Evolutionary conservation across 352 stramenopile genomes (phyloP), one percentile per base, ranked within the genome.

Genomic region (Phytophthora fragariaefolia): DNA sequence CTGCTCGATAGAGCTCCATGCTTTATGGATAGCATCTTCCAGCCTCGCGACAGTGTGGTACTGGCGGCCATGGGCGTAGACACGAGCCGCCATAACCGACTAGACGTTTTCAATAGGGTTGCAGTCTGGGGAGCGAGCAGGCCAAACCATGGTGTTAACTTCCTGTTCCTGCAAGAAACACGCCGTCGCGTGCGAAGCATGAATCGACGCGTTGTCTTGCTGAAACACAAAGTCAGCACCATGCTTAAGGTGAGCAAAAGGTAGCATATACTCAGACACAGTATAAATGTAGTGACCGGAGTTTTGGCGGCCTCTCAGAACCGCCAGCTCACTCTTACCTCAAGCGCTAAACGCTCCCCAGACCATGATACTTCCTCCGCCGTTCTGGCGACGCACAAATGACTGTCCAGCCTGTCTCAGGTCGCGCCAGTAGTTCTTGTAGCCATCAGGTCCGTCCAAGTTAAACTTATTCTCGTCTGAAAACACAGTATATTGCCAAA

Each of bases 391-490:
- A 2, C 9, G 30, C 9, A n/a, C 18, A 10, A 30, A 51, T 2
- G 34, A 20, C 4, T 51, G 12, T 1, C 3, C 26, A 8, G 27
- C 7, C 13, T 26, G n/a, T 4, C 51, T 4, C 3, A 59, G 4
- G n/a, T 60, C 53, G 17, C 15, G 36, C 40, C 40, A 60, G 24
- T 60, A 51, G n/a, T 51, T 32, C 17, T 50, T 4, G 15, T 26
- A 59, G 5, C 52, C 52, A 49, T 59, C 52, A 17, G 52, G 52
- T 8, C 52, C 36, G 32, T 59, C 52, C 27, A 59, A n/a, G 23
- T 50, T 59, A 40, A 49, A 42, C 24, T 58, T 59, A 40, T 50
- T 50, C 52, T 59, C 52, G 15, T 58, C 51, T 9, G 51, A 58
- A 23, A 58, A 58, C 3, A 58, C 34, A 45, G 36, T 45, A 45